phyloP scores from a whole-genome alignment of 2,329 filamentous ascomycete species.

The Cadophora sp. region DNA sequence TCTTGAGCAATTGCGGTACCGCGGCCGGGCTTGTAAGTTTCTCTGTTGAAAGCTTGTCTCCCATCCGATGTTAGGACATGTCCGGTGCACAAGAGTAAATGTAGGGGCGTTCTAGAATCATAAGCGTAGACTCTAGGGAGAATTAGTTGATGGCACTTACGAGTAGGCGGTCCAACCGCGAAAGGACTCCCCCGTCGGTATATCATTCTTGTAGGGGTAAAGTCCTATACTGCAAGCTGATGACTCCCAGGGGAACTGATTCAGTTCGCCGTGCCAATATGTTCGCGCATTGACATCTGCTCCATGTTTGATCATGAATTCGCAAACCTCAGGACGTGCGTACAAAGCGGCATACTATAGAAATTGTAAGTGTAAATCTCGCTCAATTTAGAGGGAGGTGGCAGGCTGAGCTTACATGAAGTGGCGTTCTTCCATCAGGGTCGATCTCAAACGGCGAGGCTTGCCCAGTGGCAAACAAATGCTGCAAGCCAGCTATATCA shows the following conservation, averaged over 20 bases:
- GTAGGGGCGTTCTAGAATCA: neutral
- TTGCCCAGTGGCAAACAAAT: neutral
- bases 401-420: neutral
- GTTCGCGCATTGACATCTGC: neutral
- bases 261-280: neutral
- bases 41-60: neutral
- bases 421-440: neutral
- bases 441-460: neutral
- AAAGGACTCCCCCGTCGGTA: neutral
- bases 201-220: neutral
- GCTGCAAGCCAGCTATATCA: constrained; percentile 11
- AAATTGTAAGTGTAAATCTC: neutral
- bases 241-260: neutral
- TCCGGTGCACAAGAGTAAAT: neutral
- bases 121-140: neutral
- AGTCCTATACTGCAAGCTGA: neutral
- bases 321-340: neutral
- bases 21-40: too few relatives aligned
- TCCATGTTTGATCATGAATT: neutral
- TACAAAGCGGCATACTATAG: constrained; percentile 1
- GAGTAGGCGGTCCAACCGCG: neutral
- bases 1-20: neutral
- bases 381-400: neutral
- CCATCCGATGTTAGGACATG: neutral
- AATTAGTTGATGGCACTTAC: neutral